Conservation (phyloP, 345 rosid species). For the Excoecaria agallocha region DNA sequence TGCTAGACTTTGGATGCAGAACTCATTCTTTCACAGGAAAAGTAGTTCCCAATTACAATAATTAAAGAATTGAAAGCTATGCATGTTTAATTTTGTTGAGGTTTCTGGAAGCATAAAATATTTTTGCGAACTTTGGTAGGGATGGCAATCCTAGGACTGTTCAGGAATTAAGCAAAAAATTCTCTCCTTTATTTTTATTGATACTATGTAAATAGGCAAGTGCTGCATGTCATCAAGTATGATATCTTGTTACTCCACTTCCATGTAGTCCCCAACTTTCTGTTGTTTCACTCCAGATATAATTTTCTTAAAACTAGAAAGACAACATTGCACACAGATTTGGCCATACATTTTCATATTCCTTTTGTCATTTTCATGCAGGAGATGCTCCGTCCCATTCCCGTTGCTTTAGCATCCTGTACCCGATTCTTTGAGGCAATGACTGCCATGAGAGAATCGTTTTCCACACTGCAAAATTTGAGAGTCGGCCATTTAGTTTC, state of each 20-base stretch:
- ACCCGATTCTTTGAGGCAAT: conserved; percentile 96
- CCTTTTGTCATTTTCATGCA: conserved; percentile 23
- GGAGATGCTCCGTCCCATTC: conserved; percentile 99
- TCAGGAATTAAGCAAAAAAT: conserved; percentile 1
- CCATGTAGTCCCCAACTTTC: neutral
- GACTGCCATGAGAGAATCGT: conserved; percentile 99
- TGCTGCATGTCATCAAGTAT: neutral
- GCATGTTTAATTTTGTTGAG: conserved; percentile 1
- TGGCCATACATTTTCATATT: conserved; percentile 2
- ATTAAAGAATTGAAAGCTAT: neutral
- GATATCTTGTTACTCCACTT: neutral
- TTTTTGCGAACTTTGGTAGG: neutral
- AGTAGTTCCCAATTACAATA: neutral
- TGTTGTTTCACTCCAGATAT: neutral
- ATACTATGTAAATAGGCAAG: neutral
- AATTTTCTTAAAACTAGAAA: neutral
- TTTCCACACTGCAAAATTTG: conserved; percentile 78
- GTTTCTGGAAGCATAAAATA: neutral
- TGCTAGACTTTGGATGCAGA: neutral
- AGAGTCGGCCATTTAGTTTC: conserved; percentile 66
- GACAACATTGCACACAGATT: neutral
- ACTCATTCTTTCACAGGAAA: neutral
- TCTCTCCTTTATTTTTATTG: too few relatives aligned
- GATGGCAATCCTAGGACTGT: neutral
- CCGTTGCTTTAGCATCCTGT: conserved; percentile 97